Conservation (phyloP, 441 rosid genomes). For the Biscutella laevigata region DNA sequence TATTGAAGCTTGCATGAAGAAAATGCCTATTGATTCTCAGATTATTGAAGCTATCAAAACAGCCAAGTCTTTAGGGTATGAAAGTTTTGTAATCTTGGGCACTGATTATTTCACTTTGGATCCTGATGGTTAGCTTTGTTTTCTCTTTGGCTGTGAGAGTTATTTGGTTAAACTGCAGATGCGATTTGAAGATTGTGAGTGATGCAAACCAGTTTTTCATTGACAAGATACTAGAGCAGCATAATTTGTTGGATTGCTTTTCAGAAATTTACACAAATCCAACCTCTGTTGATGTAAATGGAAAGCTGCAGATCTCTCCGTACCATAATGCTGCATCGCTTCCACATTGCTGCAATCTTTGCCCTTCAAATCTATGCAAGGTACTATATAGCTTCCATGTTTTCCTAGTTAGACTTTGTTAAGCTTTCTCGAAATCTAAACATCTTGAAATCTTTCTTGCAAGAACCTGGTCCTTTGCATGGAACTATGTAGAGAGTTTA, state of each 20-base stretch:
- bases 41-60: slow-evolving; percentile 46
- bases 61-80: slow-evolving; percentile 51
- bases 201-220: slow-evolving; percentile 80
- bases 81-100: not conserved
- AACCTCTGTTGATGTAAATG: slow-evolving; percentile 37
- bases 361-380: slow-evolving; percentile 80
- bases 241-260: slow-evolving; percentile 51
- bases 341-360: slow-evolving; percentile 53
- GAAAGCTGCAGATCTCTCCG: slow-evolving; percentile 51
- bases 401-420: not conserved
- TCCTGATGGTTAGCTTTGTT: not conserved
- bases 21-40: slow-evolving; percentile 40
- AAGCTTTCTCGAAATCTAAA: not conserved
- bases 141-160: slow-evolving; percentile 3
- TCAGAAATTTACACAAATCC: slow-evolving; percentile 64
- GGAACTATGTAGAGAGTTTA: too few species aligned
- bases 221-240: slow-evolving; percentile 63
- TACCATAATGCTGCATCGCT: slow-evolving; percentile 37
- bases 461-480: too few species aligned
- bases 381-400: slow-evolving; percentile 26
- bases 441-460: not conserved
- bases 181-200: slow-evolving; percentile 69
- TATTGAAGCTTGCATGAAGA: slow-evolving; percentile 49
- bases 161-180: slow-evolving; percentile 34
- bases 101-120: not conserved